A percentile compares a stretch with the other conserved stretches of the same genome.
These are phyloP conservation scores for Volvox reticuliferus DNA, from an alignment of 139 green algal genomes.

Conservation along the genomic window DNA sequence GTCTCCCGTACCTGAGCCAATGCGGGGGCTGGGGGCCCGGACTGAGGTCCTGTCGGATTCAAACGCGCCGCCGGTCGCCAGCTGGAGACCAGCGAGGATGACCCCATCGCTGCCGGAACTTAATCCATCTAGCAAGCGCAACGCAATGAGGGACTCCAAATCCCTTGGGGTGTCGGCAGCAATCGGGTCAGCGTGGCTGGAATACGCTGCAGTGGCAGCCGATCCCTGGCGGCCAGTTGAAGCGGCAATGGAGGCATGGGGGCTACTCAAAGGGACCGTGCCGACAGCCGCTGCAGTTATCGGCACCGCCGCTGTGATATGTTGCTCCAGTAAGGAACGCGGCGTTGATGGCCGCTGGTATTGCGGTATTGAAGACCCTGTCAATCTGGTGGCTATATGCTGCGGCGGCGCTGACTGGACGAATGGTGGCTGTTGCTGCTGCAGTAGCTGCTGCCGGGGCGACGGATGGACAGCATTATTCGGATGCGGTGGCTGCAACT, in stretches of 20 bases:
- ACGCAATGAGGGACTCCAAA: conserved; percentile 6
- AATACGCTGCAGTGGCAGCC: background rate
- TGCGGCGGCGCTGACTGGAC: background rate
- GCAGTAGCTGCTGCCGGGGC: background rate
- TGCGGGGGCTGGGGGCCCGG: background rate
- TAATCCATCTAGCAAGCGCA: conserved; percentile 4
- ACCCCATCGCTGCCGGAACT: background rate
- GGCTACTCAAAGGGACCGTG: background rate
- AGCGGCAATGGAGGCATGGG: background rate
- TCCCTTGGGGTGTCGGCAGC: background rate
- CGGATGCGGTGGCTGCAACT: background rate
- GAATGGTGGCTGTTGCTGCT: background rate
- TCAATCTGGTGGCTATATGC: background rate
- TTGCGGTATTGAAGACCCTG: background rate
- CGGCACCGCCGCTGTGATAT: background rate
- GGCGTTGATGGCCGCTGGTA: background rate
- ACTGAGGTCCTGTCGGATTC: background rate
- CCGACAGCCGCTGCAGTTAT: background rate
- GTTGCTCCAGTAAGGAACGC: background rate
- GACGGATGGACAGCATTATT: background rate
- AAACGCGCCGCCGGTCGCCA: background rate
- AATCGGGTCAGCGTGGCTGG: background rate
- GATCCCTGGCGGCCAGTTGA: background rate
- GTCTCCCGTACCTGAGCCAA: background rate
- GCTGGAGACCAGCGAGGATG: conserved; percentile 2